A percentile compares a stretch with the other conserved stretches of the same genome.
Evolutionary conservation across 2,329 filamentous ascomycete species (phyloP).

Genomic region (Ascochyta rabiei): DNA sequence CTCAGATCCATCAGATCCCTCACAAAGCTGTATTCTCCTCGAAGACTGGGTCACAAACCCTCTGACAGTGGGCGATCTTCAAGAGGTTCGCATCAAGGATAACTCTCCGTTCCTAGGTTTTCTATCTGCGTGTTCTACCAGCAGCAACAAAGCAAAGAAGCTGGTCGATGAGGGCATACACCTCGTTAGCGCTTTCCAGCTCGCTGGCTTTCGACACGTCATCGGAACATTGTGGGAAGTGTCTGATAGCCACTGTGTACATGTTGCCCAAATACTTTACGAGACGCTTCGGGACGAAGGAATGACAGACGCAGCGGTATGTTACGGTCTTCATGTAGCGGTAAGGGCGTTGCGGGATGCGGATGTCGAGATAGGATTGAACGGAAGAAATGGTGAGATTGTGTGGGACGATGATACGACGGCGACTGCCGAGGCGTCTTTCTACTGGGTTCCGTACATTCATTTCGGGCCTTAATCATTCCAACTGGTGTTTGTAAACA

Average conservation of each 20-base stretch:
- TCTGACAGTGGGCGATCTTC: too few species aligned
- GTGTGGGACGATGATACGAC: too few species aligned
- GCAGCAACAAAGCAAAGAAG: background rate
- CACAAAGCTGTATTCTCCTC: constrained; percentile 40
- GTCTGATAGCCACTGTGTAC: constrained; percentile 40
- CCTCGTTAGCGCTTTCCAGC: constrained; percentile 47
- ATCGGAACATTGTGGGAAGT: constrained; percentile 52
- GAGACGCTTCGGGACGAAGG: constrained; percentile 16
- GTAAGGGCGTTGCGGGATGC: background rate
- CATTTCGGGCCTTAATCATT: background rate
- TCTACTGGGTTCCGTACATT: too few species aligned
- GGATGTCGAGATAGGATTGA: too few species aligned
- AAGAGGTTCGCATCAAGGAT: too few species aligned
- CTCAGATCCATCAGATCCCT: constrained; percentile 37
- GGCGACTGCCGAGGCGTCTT: too few species aligned
- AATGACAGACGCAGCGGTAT: constrained; percentile 13
- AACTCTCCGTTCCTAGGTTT: too few species aligned
- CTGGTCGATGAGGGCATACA: constrained; percentile 50
- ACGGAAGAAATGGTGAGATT: too few species aligned
- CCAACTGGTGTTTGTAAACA: too few species aligned
- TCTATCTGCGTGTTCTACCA: too few species aligned
- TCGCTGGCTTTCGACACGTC: constrained; percentile 35
- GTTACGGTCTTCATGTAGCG: constrained; percentile 12
- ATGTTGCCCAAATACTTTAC: constrained; percentile 40
- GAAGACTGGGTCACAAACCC: too few species aligned